Percentiles rank a stretch among this genome's conserved stretches.
These are phyloP conservation scores for Noccaea bulbosa DNA, from an alignment of 345 rosid species.

Conservation along the genomic window DNA sequence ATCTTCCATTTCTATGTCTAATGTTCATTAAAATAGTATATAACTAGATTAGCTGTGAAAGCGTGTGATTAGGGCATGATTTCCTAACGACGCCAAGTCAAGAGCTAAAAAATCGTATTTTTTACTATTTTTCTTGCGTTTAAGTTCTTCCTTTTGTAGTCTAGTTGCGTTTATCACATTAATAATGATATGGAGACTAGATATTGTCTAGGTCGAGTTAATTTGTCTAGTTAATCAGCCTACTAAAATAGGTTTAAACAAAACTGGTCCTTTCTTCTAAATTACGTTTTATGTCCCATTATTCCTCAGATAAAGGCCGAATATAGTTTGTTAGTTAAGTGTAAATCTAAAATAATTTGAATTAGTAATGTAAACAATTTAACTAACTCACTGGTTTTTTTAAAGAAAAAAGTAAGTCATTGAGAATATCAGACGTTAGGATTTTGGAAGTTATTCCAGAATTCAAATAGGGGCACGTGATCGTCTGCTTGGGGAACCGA, in stretches of 20 bases:
- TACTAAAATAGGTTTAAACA: not conserved
- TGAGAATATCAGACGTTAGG: constrained; percentile 26
- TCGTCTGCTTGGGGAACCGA: constrained; percentile 33
- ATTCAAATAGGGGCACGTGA: constrained; percentile 44
- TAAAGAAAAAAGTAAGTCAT: not conserved
- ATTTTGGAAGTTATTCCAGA: constrained; percentile 34
- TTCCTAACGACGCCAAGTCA: constrained; percentile 23
- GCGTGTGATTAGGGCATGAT: constrained; percentile 33
- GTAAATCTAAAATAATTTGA: not conserved
- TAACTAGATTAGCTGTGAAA: constrained; percentile 30
- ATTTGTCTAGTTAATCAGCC: not conserved
- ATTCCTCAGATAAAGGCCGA: not conserved
- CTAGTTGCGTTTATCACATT: not conserved
- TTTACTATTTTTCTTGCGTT: constrained; percentile 18
- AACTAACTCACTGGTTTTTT: not conserved
- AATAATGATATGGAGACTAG: not conserved
- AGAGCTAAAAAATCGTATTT: constrained; percentile 1
- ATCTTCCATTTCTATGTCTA: constrained; percentile 17
- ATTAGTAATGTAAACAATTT: not conserved
- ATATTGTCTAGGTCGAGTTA: constrained; percentile 17
- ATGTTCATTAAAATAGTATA: not conserved
- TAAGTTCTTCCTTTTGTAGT: not conserved
- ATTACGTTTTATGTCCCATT: constrained; percentile 1
- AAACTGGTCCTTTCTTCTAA: not conserved
- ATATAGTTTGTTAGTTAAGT: not conserved